Evolutionary conservation across 805 yeast genomes (phyloP), one percentile per base, ranked within the genome.

Genomic region (Candida boleticola): DNA sequence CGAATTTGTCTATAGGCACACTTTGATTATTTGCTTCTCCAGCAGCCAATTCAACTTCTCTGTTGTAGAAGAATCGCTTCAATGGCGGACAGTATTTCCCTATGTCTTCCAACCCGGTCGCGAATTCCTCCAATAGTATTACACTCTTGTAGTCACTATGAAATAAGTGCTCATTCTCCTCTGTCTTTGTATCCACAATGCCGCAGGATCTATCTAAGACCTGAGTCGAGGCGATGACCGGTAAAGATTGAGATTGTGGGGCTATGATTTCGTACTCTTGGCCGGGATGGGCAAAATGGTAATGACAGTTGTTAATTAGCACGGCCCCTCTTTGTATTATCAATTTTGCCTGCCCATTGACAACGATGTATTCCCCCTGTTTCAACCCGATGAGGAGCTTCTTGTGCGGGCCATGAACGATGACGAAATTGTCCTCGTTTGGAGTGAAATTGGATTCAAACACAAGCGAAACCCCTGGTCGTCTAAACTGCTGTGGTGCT

Each of bases 261-360:
- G 67, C 54, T 57, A 61, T 44, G 7, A 66, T 30, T 41, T 51
- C 16, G 42, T 49, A 4, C 44, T 46, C 23, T 47, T 47, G 16
- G 60, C 66, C 51, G 52, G 71, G 50, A 32, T 16, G 60, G 41
- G 49, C 52, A 36, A 43, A 47, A 3, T 53, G 26, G 23, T 50
- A 49, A 48, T 64, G 66, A 3, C 48, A 41, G 11, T 72, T 65
- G 47, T 80, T 79, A 1, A 79, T 45, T 3, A 58, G 46, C 0
- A 76, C 53, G 0, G 75, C 71, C 14, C 85, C 85, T 39, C 74
- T 54, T 45, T 68, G 71, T 0, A 80, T 59, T 3, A 54, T 53
- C 19, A 80, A 38, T 3, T 36, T 50, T 47, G 66, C 78, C 44
- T 72, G 79, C 0, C 85, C 85, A 41, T 64, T 60, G 1, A 80